Base-by-base conservation (phyloP, 176 grass and related monocot genomes). In the Echinochloa phyllopogon region DNA sequence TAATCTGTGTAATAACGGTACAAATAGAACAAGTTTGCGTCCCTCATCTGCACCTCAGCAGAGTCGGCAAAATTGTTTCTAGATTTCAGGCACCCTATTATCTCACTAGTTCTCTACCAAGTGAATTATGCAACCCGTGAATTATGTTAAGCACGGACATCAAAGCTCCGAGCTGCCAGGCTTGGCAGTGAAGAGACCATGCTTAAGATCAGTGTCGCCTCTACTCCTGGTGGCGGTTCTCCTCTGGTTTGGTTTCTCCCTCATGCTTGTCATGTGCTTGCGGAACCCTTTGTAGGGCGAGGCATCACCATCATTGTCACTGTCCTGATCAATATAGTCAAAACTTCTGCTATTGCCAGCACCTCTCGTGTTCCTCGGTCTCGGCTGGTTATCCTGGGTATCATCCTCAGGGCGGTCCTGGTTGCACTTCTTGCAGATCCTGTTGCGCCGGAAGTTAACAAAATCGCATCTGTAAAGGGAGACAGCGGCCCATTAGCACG, bases 401-500 rank as follows among this genome's bases (percentile, higher is more conserved):
- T 74, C 85, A 36, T 85, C 90, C 80, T 86, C 85, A 20, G 90
- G 88, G 24, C 85, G 65, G 65, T 88, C 70, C 2, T 79, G 80
- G 33, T 74, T 67, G 44, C 93, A 95, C 76, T 82, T 92, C 79
- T 69, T 67, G 77, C 93, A 95, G 10, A 75, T 23, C 59, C 29
- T 76, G 79, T 95, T 95, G 27, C 93, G 84, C 8, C 75, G 18
- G n/a, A 90, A 92, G 88, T 92, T 95, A 4, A 95, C 0, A 86
- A 53, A 95, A 48, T 58, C 62, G 41, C 93, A 95, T 78, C 90
- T 95, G 69, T 5, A 74, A 60, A 83, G 18, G 48, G 40, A 33
- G 73, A 74, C 7, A 25, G 80, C 29, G 10, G 60, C 9, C 18
- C 14, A 57, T 87, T 76, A 92, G 61, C n/a, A 48, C 33, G 76